Evolutionary conservation across 2,329 filamentous ascomycete species (phyloP).

Genomic region (Exophiala mesophila): DNA sequence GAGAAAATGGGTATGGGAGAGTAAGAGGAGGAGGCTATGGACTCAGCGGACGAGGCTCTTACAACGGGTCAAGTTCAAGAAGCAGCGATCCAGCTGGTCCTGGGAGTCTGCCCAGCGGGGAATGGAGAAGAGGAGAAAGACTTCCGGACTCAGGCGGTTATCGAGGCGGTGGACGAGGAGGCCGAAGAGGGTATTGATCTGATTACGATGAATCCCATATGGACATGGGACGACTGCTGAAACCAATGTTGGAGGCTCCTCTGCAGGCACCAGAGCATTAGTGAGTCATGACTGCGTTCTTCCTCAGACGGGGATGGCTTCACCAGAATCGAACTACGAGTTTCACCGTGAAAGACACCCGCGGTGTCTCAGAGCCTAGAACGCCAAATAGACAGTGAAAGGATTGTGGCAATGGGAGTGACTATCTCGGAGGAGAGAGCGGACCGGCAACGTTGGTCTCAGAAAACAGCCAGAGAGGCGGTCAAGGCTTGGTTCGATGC

Average conservation of each 20-base stretch:
- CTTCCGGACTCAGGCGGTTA: slow-evolving; percentile 39
- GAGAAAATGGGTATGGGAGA: slow-evolving; percentile 45
- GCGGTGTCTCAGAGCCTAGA: too few relatives aligned
- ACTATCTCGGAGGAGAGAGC: not conserved
- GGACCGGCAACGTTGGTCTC: slow-evolving; percentile 1
- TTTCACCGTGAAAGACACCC: too few relatives aligned
- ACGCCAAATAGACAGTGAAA: too few relatives aligned
- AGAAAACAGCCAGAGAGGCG: not conserved
- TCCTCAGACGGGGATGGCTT: too few relatives aligned
- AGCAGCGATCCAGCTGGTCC: slow-evolving; percentile 33
- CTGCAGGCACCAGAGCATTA: too few relatives aligned
- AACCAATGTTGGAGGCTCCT: too few relatives aligned
- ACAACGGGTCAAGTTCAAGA: slow-evolving; percentile 37
- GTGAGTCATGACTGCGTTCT: too few relatives aligned
- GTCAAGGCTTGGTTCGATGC: not conserved
- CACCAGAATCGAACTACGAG: too few relatives aligned
- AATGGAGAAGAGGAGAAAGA: slow-evolving; percentile 48
- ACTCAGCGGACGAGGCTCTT: slow-evolving; percentile 37
- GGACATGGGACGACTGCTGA: too few relatives aligned
- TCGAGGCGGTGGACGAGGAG: slow-evolving; percentile 27
- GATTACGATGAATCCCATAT: too few relatives aligned
- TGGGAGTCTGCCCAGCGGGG: slow-evolving; percentile 38
- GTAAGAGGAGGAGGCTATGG: slow-evolving; percentile 36
- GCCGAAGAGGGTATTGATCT: slow-evolving; percentile 17
- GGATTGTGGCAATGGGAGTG: not conserved